Evolutionary conservation across 1,139 yeast genomes (phyloP).

Genomic region (Pichia sp.): DNA sequence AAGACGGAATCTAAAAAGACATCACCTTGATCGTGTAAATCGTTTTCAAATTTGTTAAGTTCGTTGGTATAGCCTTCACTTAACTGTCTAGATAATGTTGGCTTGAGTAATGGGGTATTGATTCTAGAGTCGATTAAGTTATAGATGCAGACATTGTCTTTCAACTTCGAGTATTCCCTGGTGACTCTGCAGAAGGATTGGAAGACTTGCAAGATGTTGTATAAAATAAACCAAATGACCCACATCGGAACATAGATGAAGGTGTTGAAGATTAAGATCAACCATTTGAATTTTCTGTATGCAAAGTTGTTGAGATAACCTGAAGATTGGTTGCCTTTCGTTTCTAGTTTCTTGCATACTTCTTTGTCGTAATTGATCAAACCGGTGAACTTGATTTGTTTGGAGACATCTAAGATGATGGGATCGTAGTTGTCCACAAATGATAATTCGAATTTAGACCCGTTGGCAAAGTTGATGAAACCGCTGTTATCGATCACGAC

Average conservation of each 20-base stretch:
- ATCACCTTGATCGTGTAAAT: conserved; percentile 54
- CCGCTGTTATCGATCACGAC: conserved; percentile 30
- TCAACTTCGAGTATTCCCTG: conserved; percentile 28
- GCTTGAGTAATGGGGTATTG: conserved; percentile 20
- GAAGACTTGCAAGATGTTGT: conserved; percentile 43
- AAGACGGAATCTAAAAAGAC: conserved; percentile 59
- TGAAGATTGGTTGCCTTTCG: too few relatives aligned
- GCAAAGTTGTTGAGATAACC: conserved; percentile 16
- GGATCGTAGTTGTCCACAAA: conserved; percentile 54
- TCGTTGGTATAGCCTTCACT: conserved; percentile 31
- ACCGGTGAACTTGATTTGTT: conserved; percentile 35
- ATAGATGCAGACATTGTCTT: conserved; percentile 22
- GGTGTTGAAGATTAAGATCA: conserved; percentile 41
- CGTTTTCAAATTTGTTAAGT: conserved; percentile 34
- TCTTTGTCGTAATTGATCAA: conserved; percentile 22
- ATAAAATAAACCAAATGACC: conserved; percentile 46
- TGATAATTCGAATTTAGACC: conserved; percentile 40
- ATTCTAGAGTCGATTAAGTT: conserved; percentile 15
- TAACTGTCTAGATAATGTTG: conserved; percentile 29
- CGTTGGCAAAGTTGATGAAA: conserved; percentile 37
- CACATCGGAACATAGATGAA: conserved; percentile 54
- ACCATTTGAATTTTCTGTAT: conserved; percentile 44
- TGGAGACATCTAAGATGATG: conserved; percentile 46
- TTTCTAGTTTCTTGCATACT: conserved; percentile 6
- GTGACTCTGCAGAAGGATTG: conserved; percentile 34